A percentile compares a stretch with the other conserved stretches of the same genome.
These are phyloP conservation scores for Immersiporthe knoxdaviesiana DNA, from an alignment of 2,329 filamentous ascomycete genomes.

Conservation along the genomic window DNA sequence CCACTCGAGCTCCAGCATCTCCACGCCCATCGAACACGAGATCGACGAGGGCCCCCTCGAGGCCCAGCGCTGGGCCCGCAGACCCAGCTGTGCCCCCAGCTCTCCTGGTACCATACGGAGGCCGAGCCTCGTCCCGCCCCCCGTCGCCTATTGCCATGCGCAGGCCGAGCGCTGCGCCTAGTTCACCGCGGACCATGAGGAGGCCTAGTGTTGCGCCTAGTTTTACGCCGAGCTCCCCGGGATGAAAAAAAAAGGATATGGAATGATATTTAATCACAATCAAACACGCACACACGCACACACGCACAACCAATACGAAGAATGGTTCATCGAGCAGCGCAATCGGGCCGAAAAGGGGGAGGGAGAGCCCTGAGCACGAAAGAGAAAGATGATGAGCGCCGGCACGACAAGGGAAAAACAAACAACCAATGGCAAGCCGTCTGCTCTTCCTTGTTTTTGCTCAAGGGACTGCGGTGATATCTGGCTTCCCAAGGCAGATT, in stretches of 20 bases:
- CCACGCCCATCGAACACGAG: slow-evolving; percentile 20
- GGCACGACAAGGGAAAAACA: neutral
- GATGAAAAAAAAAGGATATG: neutral
- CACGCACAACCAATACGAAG: too few species aligned
- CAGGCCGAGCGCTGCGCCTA: slow-evolving; percentile 5
- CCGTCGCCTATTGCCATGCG: neutral
- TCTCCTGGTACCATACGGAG: slow-evolving; percentile 1
- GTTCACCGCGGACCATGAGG: slow-evolving; percentile 1
- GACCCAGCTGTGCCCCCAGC: slow-evolving; percentile 10
- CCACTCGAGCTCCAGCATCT: slow-evolving; percentile 20
- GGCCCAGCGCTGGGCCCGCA: slow-evolving; percentile 12
- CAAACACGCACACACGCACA: neutral
- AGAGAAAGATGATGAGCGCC: neutral
- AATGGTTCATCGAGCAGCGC: neutral
- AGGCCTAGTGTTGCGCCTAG: slow-evolving; percentile 11
- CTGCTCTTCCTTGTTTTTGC: neutral
- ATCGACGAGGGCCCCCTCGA: slow-evolving; percentile 21
- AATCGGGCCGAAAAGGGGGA: too few species aligned
- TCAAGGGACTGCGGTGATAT: neutral
- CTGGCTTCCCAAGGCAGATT: neutral
- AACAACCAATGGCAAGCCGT: neutral
- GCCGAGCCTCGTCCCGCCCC: neutral
- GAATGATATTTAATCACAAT: neutral
- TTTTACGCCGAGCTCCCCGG: slow-evolving; percentile 8
- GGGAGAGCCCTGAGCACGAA: neutral